These are phyloP conservation scores for Globisporangium okanoganense DNA, from an alignment of 352 stramenopile species.

Conservation along the genomic window DNA sequence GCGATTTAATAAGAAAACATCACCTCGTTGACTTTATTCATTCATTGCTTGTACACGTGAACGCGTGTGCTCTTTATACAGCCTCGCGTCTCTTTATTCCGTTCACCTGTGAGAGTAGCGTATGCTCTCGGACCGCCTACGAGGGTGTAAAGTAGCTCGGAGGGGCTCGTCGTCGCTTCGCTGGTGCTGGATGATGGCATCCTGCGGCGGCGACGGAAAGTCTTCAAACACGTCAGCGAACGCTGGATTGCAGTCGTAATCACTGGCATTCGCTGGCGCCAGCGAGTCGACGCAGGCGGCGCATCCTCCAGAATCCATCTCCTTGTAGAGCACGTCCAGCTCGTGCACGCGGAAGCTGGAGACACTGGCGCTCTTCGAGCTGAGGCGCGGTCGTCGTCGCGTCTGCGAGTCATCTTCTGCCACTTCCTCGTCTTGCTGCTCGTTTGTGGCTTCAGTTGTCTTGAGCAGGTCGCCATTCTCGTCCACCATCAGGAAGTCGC, in stretches of 20 bases:
- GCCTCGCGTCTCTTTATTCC: too few species aligned
- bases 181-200: slow-evolving; percentile 61
- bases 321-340: slow-evolving; percentile 45
- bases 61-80: background rate
- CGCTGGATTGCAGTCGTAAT: slow-evolving; percentile 25
- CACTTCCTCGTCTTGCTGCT: too few species aligned
- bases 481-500: slow-evolving; percentile 68
- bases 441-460: background rate
- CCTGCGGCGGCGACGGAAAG: slow-evolving; percentile 34
- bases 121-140: slow-evolving; percentile 36
- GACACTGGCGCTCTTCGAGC: slow-evolving; percentile 28
- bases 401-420: background rate
- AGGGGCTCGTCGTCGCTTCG: slow-evolving; percentile 18
- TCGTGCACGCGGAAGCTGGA: slow-evolving; percentile 58
- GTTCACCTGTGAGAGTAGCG: slow-evolving; percentile 19
- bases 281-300: background rate
- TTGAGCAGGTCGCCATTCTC: slow-evolving; percentile 23
- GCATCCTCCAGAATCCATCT: slow-evolving; percentile 16
- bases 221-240: slow-evolving; percentile 65
- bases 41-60: background rate
- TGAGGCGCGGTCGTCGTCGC: slow-evolving; percentile 23
- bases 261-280: slow-evolving; percentile 12
- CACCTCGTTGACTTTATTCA: background rate
- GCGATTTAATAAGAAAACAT: background rate
- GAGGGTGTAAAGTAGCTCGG: slow-evolving; percentile 9